Conservation (phyloP, 2,329 filamentous ascomycete species). For the Fusarium citri region DNA sequence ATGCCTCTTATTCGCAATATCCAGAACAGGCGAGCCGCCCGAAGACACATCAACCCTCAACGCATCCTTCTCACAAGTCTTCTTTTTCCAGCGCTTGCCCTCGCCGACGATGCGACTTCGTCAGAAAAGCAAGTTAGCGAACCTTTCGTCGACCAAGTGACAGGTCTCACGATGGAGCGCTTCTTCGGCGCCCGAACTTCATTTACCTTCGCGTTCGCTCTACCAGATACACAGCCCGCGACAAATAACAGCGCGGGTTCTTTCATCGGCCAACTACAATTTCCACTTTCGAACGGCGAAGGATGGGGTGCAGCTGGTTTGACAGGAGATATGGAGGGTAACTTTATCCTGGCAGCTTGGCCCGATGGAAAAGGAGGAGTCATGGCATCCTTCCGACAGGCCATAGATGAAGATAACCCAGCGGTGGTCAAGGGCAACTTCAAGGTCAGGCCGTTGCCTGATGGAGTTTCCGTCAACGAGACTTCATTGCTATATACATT, state of each 20-base stretch:
- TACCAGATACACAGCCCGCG: not conserved
- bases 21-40: not conserved
- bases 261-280: conserved; percentile 6
- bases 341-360: conserved; percentile 14
- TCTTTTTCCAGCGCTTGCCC: not conserved
- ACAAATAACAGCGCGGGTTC: not conserved
- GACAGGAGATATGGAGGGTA: conserved; percentile 17
- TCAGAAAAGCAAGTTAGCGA: not conserved
- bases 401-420: conserved; percentile 12
- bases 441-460: conserved; percentile 8
- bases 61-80: not conserved
- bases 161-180: conserved; percentile 23
- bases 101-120: conserved; percentile 10
- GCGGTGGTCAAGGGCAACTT: conserved; percentile 1
- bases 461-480: conserved; percentile 7
- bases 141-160: conserved; percentile 9
- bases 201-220: not conserved
- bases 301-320: conserved; percentile 17
- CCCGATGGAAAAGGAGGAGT: conserved; percentile 15
- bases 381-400: conserved; percentile 17
- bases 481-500: conserved; percentile 4
- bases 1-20: conserved; percentile 6
- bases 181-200: not conserved
- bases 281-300: not conserved
- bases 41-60: conserved; percentile 8